Percentiles rank a stretch among this genome's conserved stretches.
Evolutionary conservation across 495 filamentous ascomycete genomes (phyloP).

Genomic region (Thermothielavioides terrestris): DNA sequence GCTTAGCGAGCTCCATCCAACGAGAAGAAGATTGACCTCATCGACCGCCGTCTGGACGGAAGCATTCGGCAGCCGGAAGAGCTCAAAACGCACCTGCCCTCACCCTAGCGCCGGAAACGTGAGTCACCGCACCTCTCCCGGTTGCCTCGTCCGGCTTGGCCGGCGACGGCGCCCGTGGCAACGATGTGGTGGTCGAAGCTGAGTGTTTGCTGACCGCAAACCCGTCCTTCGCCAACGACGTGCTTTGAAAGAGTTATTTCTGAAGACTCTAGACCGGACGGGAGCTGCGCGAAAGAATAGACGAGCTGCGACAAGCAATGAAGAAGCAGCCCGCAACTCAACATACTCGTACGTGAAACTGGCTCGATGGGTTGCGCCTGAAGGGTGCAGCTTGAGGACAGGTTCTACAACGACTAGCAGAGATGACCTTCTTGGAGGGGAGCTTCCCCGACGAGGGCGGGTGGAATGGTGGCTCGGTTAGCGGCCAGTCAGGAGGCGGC

Average conservation of each 20-base stretch:
- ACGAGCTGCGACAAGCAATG: slow-evolving; percentile 43
- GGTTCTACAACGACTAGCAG: slow-evolving; percentile 56
- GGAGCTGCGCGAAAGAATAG: slow-evolving; percentile 47
- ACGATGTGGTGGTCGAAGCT: slow-evolving; percentile 40
- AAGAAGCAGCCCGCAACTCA: slow-evolving; percentile 15
- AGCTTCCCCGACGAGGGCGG: slow-evolving; percentile 26
- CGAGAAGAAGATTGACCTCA: slow-evolving; percentile 58
- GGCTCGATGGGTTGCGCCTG: neutral
- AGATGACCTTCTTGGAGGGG: slow-evolving; percentile 52
- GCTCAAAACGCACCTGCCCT: slow-evolving; percentile 15
- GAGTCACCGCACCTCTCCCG: neutral
- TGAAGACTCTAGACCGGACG: slow-evolving; percentile 33
- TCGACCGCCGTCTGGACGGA: slow-evolving; percentile 51
- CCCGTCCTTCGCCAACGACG: slow-evolving; percentile 51
- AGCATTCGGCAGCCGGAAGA: slow-evolving; percentile 43
- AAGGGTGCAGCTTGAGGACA: slow-evolving; percentile 46
- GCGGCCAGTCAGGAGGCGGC: too few species aligned
- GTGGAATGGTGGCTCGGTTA: neutral
- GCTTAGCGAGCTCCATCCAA: slow-evolving; percentile 25
- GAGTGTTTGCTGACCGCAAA: slow-evolving; percentile 52
- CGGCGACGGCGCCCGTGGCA: neutral
- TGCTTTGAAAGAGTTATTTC: slow-evolving; percentile 49
- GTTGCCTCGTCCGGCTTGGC: neutral
- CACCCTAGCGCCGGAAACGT: neutral
- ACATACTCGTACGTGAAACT: slow-evolving; percentile 13